Evolutionary conservation across 2,329 filamentous ascomycete species (phyloP), one percentile per base, ranked within the genome.

Genomic region (Ceratocystis lukuohia): DNA sequence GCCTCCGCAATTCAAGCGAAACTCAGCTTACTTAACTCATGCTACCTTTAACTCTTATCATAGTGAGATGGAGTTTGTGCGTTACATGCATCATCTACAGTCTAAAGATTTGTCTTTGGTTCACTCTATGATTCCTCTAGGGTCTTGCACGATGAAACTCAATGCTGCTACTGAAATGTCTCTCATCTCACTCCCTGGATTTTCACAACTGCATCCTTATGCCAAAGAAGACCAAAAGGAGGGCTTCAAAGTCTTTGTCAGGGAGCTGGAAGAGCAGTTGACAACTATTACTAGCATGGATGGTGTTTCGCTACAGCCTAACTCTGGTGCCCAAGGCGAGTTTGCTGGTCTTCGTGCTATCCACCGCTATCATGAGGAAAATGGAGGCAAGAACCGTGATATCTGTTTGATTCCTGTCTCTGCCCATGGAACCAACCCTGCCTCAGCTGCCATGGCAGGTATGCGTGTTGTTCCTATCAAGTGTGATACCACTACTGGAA

Each of bases 71-170:
- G 91, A 96, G 76, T 83, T 97, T 71, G 80, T 97, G 63, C 88
- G 93, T 56, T 97, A 97, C 77, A 96, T 97, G 71, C 82, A 93
- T 74, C 90, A 96, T 74, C 81, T 97, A 4, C 88, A 96, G 74
- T 96, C 91, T 63, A 96, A 96, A 79, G 93, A 97, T 74, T 79
- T 97, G 15, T 96, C 93, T 1, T 81, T 96, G 4, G 89, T 92
- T 1, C 93, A 97, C 77, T 96, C 92, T 17, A 97, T 97, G 93
- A 97, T 97, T 69, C 91, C 93, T 1, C 83, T 97, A 1, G 93
- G 93, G 22, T 96, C 93, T 1, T 97, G 93, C 80, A 97, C 93
- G 15, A 97, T 97, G 93, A 97, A 97, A 80, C 85, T 96, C 65
- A 96, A 96, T 75, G 89, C 88, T 53, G 94, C 92, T 2, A 89